A percentile compares a stretch with the other conserved stretches of the same genome.
phyloP scores from a whole-genome alignment of 495 filamentous ascomycete genomes.

The Penicillium dipodomyicola region DNA sequence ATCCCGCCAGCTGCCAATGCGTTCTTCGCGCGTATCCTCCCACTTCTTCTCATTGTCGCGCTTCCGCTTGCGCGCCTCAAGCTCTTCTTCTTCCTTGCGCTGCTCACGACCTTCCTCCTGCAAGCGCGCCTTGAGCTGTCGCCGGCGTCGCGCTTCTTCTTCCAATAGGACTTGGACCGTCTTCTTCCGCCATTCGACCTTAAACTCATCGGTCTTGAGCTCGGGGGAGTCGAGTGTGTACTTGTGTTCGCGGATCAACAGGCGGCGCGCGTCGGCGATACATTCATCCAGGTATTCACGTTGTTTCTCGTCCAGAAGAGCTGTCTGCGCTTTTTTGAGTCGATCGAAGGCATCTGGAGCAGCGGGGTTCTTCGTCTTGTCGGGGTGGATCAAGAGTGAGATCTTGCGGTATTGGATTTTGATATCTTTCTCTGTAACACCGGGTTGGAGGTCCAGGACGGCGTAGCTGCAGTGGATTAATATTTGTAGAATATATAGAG shows the following conservation, averaged over 20 bases:
- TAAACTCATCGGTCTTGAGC: slow-evolving; percentile 73
- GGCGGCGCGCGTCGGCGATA: slow-evolving; percentile 91
- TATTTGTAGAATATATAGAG: not conserved
- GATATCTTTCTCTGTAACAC: slow-evolving; percentile 94
- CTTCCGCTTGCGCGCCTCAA: slow-evolving; percentile 85
- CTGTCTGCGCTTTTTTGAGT: slow-evolving; percentile 88
- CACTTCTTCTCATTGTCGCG: slow-evolving; percentile 88
- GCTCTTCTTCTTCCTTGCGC: slow-evolving; percentile 81
- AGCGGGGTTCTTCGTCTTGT: slow-evolving; percentile 89
- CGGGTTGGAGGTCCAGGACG: slow-evolving; percentile 92
- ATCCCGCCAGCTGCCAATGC: slow-evolving; percentile 92
- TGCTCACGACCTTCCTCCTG: slow-evolving; percentile 94
- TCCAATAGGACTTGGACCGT: slow-evolving; percentile 90
- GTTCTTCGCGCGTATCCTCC: slow-evolving; percentile 86
- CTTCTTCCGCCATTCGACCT: slow-evolving; percentile 83
- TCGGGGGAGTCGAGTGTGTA: slow-evolving; percentile 86
- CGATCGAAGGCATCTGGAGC: slow-evolving; percentile 97
- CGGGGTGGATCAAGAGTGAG: slow-evolving; percentile 96
- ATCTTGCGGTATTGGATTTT: slow-evolving; percentile 91
- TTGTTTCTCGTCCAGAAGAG: slow-evolving; percentile 90
- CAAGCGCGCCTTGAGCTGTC: slow-evolving; percentile 90
- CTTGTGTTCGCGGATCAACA: slow-evolving; percentile 90
- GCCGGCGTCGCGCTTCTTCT: slow-evolving; percentile 78
- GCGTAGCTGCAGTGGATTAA: slow-evolving; percentile 62
- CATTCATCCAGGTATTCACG: slow-evolving; percentile 85